phyloP scores from a whole-genome alignment of 1,139 yeast genomes.

The Saccharomycopsis hybrid region DNA sequence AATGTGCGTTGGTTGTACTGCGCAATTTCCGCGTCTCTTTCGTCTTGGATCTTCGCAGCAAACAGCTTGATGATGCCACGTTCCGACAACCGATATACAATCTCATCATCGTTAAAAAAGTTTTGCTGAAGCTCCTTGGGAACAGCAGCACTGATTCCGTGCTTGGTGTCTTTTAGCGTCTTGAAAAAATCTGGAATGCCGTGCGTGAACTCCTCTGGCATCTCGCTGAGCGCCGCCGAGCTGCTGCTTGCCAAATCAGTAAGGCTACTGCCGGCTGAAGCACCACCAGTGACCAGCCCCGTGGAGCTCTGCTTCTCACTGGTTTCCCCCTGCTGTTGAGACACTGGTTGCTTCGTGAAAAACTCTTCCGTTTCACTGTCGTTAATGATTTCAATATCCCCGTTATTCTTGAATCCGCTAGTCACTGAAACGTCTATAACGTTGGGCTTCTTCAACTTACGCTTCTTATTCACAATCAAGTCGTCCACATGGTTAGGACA shows the following conservation, averaged over 20 bases:
- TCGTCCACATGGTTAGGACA: conserved; percentile 84
- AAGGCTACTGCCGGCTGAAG: conserved; percentile 25
- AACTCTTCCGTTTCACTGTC: conserved; percentile 31
- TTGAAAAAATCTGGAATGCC: conserved; percentile 43
- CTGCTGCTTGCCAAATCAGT: conserved; percentile 29
- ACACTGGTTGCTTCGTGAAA: neutral
- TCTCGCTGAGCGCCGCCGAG: conserved; percentile 19
- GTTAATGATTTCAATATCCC: conserved; percentile 54
- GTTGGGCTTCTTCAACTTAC: conserved; percentile 47
- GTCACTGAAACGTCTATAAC: conserved; percentile 50
- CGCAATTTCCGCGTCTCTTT: conserved; percentile 10
- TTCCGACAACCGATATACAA: conserved; percentile 65
- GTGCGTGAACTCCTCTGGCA: conserved; percentile 25
- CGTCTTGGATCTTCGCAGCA: conserved; percentile 29
- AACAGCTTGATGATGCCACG: conserved; percentile 72
- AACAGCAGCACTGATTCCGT: conserved; percentile 43
- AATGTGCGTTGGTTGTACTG: too few species aligned
- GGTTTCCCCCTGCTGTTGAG: too few species aligned
- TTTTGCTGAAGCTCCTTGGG: conserved; percentile 32
- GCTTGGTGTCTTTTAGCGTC: conserved; percentile 32
- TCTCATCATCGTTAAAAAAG: conserved; percentile 36
- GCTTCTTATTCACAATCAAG: conserved; percentile 31
- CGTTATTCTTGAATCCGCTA: conserved; percentile 58
- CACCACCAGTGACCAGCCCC: too few species aligned
- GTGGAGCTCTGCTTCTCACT: neutral